Evolutionary conservation across 805 yeast genomes (phyloP).

Genomic region (Pichia thaimueangensis): DNA sequence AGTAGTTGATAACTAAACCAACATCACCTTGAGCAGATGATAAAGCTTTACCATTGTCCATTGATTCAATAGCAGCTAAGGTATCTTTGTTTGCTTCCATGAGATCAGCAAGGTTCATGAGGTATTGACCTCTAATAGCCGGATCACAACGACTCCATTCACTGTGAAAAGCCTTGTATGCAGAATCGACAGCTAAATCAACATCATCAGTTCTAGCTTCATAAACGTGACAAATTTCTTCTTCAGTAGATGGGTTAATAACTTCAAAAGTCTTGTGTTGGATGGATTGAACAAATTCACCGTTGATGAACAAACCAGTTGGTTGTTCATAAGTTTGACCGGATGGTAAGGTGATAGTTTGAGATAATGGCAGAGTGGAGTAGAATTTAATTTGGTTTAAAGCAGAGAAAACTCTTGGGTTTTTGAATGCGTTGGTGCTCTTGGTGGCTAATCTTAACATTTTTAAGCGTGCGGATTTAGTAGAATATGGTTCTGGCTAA

Average conservation of each 20-base stretch:
- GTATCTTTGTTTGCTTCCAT: conserved; percentile 66
- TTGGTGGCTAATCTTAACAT: conserved; percentile 11
- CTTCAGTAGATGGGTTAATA: conserved; percentile 65
- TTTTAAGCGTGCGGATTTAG: neutral
- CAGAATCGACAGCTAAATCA: conserved; percentile 81
- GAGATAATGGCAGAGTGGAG: conserved; percentile 20
- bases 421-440: neutral
- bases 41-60: conserved; percentile 86
- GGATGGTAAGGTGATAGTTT: conserved; percentile 30
- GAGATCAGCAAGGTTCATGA: conserved; percentile 70
- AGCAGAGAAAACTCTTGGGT: conserved; percentile 1
- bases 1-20: conserved; percentile 55
- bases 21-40: conserved; percentile 70
- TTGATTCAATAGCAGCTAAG: conserved; percentile 74
- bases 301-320: conserved; percentile 59
- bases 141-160: conserved; percentile 71
- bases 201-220: conserved; percentile 77
- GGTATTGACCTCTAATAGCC: conserved; percentile 52
- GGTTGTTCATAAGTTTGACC: conserved; percentile 33
- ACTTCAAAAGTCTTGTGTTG: conserved; percentile 57
- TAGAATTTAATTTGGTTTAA: conserved; percentile 12
- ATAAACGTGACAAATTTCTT: conserved; percentile 58
- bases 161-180: conserved; percentile 62
- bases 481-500: too few relatives aligned
- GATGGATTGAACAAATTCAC: conserved; percentile 51